Conservation (phyloP, 2,329 filamentous ascomycete genomes). For the Raffaelea ambrosiae region DNA sequence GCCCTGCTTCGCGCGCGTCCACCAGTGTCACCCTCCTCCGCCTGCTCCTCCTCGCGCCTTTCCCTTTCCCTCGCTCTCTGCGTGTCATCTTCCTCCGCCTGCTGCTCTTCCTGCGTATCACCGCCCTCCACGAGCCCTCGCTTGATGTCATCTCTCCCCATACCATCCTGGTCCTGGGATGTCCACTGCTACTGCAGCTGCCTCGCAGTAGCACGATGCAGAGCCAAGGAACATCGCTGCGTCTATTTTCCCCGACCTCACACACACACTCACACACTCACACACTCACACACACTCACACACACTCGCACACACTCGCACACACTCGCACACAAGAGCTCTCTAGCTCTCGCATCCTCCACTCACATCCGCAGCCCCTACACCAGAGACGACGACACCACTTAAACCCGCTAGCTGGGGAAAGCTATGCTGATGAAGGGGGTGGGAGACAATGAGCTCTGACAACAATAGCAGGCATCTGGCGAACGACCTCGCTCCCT, state of each 20-base stretch:
- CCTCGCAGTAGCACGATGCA: not conserved
- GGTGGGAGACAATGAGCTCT: too few species aligned
- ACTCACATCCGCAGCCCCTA: too few species aligned
- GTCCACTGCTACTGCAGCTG: not conserved
- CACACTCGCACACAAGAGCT: too few species aligned
- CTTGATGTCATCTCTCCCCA: not conserved
- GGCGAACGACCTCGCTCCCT: too few species aligned
- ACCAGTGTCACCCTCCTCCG: not conserved
- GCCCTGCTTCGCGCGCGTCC: not conserved
- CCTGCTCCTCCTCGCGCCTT: not conserved
- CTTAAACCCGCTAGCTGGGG: too few species aligned
- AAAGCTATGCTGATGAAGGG: too few species aligned
- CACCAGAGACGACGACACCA: too few species aligned
- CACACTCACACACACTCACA: not conserved
- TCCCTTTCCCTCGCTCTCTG: constrained; percentile 7
- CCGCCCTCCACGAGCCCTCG: too few species aligned
- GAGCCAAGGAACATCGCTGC: too few species aligned
- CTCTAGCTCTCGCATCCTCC: too few species aligned
- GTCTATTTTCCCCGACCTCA: not conserved
- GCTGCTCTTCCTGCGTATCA: too few species aligned
- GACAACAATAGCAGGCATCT: too few species aligned
- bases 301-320: not conserved
- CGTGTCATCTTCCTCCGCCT: constrained; percentile 6
- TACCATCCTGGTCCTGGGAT: not conserved
- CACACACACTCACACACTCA: not conserved